phyloP scores from a whole-genome alignment of 2,329 filamentous ascomycete species.

The Magnaporthiopsis rhizophila region DNA sequence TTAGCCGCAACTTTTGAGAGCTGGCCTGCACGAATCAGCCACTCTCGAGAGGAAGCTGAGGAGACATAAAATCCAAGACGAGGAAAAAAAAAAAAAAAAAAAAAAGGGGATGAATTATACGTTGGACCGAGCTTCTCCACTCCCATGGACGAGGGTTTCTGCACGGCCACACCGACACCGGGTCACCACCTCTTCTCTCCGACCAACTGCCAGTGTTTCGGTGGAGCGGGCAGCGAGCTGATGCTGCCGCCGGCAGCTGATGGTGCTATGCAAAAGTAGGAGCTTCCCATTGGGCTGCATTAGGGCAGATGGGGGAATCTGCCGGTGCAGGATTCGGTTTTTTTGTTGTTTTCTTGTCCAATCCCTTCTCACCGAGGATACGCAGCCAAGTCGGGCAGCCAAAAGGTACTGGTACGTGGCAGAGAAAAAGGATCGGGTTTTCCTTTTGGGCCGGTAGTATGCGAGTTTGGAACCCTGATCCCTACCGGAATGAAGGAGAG shows the following conservation, averaged over 20 bases:
- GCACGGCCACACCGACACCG: background rate
- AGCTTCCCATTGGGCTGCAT: background rate
- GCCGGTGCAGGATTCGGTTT: background rate
- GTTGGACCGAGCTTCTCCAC: background rate
- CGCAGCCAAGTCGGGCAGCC: background rate
- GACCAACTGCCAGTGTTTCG: background rate
- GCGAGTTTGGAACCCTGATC: slow-evolving; percentile 8
- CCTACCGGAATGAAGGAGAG: background rate
- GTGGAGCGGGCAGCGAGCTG: background rate
- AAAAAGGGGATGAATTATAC: background rate
- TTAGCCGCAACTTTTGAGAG: background rate
- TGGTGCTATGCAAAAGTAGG: background rate
- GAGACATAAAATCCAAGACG: background rate
- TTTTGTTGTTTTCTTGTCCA: background rate
- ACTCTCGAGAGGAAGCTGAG: background rate
- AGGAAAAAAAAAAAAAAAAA: background rate
- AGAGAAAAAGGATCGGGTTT: background rate
- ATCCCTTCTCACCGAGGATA: background rate
- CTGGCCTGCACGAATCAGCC: background rate
- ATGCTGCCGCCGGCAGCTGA: background rate
- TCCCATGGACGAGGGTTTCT: background rate
- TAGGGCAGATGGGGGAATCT: background rate
- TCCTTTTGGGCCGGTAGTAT: slow-evolving; percentile 1
- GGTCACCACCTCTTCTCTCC: background rate
- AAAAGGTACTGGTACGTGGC: slow-evolving; percentile 7